These are phyloP conservation scores for Pseudonitzschia delicatissima DNA, from an alignment of 108 stramenopile genomes.

Conservation along the genomic window DNA sequence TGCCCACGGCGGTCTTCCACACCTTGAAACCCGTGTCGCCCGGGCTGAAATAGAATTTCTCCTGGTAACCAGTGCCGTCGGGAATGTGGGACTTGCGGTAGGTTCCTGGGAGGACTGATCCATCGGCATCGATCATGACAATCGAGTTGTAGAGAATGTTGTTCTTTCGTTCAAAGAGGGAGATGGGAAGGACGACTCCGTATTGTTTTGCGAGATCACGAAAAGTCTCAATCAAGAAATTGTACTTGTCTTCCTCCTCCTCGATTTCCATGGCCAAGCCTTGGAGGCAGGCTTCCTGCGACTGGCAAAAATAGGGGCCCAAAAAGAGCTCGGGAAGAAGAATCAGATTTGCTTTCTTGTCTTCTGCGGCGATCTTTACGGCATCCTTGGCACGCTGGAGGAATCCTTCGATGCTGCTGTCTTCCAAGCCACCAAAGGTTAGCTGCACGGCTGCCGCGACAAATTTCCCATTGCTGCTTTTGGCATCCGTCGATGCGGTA, in stretches of 20 bases:
- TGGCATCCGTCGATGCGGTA: neutral
- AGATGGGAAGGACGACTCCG: conserved; percentile 54
- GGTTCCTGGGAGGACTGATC: conserved; percentile 37
- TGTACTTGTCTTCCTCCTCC: conserved; percentile 12
- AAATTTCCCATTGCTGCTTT: conserved; percentile 3
- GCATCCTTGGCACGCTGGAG: conserved; percentile 30
- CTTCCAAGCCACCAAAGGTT: conserved; percentile 21
- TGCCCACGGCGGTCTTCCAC: conserved; percentile 47
- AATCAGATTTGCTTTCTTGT: conserved; percentile 40
- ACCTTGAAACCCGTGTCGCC: conserved; percentile 80
- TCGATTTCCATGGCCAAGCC: conserved; percentile 30
- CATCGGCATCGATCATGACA: conserved; percentile 70
- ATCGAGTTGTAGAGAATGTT: conserved; percentile 53
- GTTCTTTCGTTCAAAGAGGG: conserved; percentile 43
- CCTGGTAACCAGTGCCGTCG: conserved; percentile 83
- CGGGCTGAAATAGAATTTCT: conserved; percentile 83
- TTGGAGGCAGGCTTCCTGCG: conserved; percentile 39
- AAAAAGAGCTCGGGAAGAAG: conserved; percentile 51
- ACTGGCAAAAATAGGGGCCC: conserved; percentile 62
- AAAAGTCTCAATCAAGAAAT: conserved; percentile 34
- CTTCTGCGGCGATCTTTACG: conserved; percentile 23
- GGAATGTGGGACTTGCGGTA: conserved; percentile 74
- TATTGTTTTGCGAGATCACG: conserved; percentile 33
- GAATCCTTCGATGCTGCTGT: conserved; percentile 30
- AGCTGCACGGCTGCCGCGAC: conserved; percentile 46